Conservation (phyloP, 2,329 filamentous ascomycete species). For the Colletotrichum graminicola region DNA sequence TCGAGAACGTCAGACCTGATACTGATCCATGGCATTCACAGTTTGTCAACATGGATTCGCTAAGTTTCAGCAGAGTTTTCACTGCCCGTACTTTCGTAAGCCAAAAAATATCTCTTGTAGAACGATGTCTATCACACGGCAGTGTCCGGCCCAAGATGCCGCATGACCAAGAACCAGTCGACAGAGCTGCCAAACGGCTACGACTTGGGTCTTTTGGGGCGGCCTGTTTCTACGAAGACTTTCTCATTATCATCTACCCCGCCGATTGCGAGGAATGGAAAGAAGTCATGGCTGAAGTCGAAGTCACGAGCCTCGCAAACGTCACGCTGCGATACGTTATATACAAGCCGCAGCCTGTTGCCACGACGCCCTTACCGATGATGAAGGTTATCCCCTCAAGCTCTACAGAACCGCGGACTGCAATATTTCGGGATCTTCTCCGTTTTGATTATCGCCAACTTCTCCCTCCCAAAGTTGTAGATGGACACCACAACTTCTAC, state of each 20-base stretch:
- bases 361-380: slow-evolving; percentile 21
- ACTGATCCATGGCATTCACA: slow-evolving; percentile 46
- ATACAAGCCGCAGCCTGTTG: slow-evolving; percentile 49
- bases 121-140: slow-evolving; percentile 36
- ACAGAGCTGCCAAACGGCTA: slow-evolving; percentile 51
- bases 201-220: slow-evolving; percentile 52
- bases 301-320: slow-evolving; percentile 31
- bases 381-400: neutral
- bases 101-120: slow-evolving; percentile 23
- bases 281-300: slow-evolving; percentile 40
- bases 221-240: slow-evolving; percentile 48
- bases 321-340: slow-evolving; percentile 53
- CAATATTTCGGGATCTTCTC: slow-evolving; percentile 48
- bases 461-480: slow-evolving; percentile 33
- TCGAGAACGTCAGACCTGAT: slow-evolving; percentile 34
- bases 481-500: slow-evolving; percentile 56
- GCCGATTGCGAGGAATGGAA: slow-evolving; percentile 53
- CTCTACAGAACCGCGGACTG: slow-evolving; percentile 1
- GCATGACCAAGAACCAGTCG: slow-evolving; percentile 43
- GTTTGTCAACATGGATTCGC: slow-evolving; percentile 44
- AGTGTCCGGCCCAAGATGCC: slow-evolving; percentile 27
- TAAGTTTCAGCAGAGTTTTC: slow-evolving; percentile 54
- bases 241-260: slow-evolving; percentile 57
- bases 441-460: slow-evolving; percentile 51
- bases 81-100: slow-evolving; percentile 49